Percentiles rank a stretch among this genome's conserved stretches.
These are phyloP conservation scores for Ascochyta rabiei DNA, from an alignment of 2,329 filamentous ascomycete genomes.

Conservation along the genomic window DNA sequence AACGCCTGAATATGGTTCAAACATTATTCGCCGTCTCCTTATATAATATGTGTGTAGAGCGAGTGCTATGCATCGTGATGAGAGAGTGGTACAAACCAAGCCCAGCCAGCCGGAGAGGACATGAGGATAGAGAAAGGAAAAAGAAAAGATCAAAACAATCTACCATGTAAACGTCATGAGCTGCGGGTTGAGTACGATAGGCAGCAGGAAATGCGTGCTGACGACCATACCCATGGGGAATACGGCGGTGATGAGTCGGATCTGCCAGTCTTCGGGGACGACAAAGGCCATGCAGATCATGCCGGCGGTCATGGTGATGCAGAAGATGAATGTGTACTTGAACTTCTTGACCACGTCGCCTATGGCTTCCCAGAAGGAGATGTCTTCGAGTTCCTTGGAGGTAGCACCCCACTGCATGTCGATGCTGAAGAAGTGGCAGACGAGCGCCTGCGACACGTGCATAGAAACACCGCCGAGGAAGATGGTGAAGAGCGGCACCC, in stretches of 20 bases:
- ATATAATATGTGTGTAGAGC: no score
- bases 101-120: no score
- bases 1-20: no score
- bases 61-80: no score
- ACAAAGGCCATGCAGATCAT: slow-evolving; percentile 73
- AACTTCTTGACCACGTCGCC: slow-evolving; percentile 80
- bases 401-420: slow-evolving; percentile 88
- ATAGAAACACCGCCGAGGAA: slow-evolving; percentile 83
- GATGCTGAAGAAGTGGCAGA: slow-evolving; percentile 83
- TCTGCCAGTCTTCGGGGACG: slow-evolving; percentile 63
- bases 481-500: slow-evolving; percentile 72
- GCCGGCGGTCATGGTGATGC: slow-evolving; percentile 63
- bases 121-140: no score
- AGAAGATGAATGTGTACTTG: slow-evolving; percentile 68
- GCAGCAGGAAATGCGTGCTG: slow-evolving; percentile 71
- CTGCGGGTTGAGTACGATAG: slow-evolving; percentile 76
- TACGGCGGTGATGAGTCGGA: slow-evolving; percentile 66
- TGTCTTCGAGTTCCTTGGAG: slow-evolving; percentile 79
- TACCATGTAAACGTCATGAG: slow-evolving; percentile 82
- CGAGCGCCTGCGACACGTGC: slow-evolving; percentile 78
- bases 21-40: no score
- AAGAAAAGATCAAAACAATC: background rate
- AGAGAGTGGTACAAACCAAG: no score
- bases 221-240: slow-evolving; percentile 74
- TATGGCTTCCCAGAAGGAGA: slow-evolving; percentile 85